A percentile compares a stretch with the other conserved stretches of the same genome.
These are phyloP conservation scores for Hymenoscyphus fructigenus DNA, from an alignment of 2,329 filamentous ascomycete genomes.

Conservation along the genomic window DNA sequence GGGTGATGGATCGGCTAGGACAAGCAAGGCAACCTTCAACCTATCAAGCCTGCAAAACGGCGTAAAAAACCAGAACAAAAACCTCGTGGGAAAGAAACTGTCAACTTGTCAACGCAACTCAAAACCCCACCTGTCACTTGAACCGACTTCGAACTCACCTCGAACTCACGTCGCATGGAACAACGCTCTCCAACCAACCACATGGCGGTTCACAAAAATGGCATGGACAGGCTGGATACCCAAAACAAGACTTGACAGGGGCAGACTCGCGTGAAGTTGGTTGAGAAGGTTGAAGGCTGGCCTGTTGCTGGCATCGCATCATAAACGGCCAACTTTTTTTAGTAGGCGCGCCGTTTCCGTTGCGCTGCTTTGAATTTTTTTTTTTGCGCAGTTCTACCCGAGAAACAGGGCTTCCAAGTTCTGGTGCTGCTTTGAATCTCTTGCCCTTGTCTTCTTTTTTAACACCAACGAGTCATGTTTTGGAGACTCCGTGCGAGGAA, in stretches of 20 bases:
- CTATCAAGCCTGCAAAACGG: background rate
- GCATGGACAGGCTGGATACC: conserved; percentile 10
- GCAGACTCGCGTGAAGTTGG: background rate
- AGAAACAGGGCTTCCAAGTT: background rate
- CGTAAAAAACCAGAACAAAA: background rate
- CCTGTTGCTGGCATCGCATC: background rate
- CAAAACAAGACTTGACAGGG: conserved; percentile 14
- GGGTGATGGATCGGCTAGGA: background rate
- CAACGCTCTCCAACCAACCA: conserved; percentile 1
- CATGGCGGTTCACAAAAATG: background rate
- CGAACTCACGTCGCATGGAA: background rate
- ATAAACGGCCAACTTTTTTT: conserved; percentile 1
- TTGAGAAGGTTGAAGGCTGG: background rate
- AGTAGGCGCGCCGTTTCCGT: conserved; percentile 8
- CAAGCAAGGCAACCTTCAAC: background rate
- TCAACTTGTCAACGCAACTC: background rate
- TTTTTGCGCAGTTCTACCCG: conserved; percentile 6
- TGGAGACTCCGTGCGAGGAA: conserved; percentile 8
- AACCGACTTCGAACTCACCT: background rate
- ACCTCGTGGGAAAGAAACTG: background rate
- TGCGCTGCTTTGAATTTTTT: conserved; percentile 5
- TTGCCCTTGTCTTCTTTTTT: background rate
- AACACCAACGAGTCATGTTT: conserved; percentile 10
- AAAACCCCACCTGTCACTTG: conserved; percentile 9
- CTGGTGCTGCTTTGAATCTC: conserved; percentile 11